These are phyloP conservation scores for Phialophora macrospora DNA, from an alignment of 2,329 filamentous ascomycete species.

Conservation along the genomic window DNA sequence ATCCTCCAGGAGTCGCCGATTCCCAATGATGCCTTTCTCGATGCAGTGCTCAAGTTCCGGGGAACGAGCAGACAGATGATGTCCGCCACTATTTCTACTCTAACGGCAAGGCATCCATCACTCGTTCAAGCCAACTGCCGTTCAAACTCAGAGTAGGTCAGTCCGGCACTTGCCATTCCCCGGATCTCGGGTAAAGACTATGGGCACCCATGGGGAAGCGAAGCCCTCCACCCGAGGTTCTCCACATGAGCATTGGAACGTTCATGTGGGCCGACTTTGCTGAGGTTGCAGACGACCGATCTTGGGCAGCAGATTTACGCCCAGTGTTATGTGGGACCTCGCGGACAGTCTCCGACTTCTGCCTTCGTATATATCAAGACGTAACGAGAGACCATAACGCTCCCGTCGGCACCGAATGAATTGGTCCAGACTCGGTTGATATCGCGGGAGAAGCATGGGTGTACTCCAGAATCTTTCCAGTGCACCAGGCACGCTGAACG, in stretches of 20 bases:
- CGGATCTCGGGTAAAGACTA: slow-evolving; percentile 7
- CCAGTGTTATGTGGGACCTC: slow-evolving; percentile 10
- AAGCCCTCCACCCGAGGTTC: slow-evolving; percentile 10
- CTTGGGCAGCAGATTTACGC: neutral
- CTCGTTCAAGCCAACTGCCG: neutral
- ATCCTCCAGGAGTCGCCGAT: neutral
- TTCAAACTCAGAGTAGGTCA: neutral
- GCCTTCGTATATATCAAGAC: slow-evolving; percentile 5
- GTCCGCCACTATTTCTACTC: neutral
- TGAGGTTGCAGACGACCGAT: neutral
- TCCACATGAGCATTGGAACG: slow-evolving; percentile 11
- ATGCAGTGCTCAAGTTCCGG: neutral
- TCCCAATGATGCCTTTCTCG: neutral
- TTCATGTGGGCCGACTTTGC: slow-evolving; percentile 4
- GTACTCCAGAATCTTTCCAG: slow-evolving; percentile 22
- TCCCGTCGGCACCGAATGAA: neutral
- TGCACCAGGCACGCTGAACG: neutral
- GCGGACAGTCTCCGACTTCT: neutral
- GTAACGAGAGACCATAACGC: neutral
- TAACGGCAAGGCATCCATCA: neutral
- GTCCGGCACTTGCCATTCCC: neutral
- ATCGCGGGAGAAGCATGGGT: slow-evolving; percentile 14
- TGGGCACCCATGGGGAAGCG: slow-evolving; percentile 12
- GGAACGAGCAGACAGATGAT: neutral
- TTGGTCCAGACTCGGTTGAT: neutral